Conservation (phyloP, 805 yeast species). For the Candida palmyrensis region DNA sequence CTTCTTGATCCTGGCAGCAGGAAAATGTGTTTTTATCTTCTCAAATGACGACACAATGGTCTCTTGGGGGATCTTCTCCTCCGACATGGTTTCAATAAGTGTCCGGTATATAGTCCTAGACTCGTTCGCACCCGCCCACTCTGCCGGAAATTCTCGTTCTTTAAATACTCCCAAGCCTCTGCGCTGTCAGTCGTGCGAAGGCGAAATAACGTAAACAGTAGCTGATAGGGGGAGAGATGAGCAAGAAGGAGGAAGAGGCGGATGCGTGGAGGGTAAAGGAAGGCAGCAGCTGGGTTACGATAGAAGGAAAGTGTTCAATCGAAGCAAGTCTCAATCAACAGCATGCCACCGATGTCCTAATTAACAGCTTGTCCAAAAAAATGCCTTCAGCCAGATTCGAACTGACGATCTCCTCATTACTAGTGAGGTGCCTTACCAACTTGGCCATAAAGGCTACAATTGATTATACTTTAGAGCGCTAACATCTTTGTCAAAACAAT, state of each 20-base stretch:
- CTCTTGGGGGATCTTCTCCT: slow-evolving; percentile 23
- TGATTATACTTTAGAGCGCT: no score
- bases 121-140: no score
- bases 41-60: slow-evolving; percentile 34
- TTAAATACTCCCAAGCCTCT: slow-evolving; percentile 8
- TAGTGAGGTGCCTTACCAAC: slow-evolving; percentile 16
- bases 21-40: slow-evolving; percentile 74
- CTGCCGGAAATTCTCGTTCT: slow-evolving; percentile 8
- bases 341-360: not conserved
- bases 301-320: no score
- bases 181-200: no score
- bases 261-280: no score
- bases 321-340: not conserved
- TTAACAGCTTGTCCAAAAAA: slow-evolving; percentile 3
- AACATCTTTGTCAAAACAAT: no score
- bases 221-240: no score
- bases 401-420: slow-evolving; percentile 15
- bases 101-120: no score
- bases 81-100: no score
- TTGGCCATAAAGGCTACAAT: slow-evolving; percentile 17
- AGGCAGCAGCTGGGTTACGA: no score
- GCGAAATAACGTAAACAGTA: no score
- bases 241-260: no score
- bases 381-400: slow-evolving; percentile 14
- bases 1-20: slow-evolving; percentile 91